phyloP scores from a whole-genome alignment of 768 basidiomycete genomes.

The Chiua virens region DNA sequence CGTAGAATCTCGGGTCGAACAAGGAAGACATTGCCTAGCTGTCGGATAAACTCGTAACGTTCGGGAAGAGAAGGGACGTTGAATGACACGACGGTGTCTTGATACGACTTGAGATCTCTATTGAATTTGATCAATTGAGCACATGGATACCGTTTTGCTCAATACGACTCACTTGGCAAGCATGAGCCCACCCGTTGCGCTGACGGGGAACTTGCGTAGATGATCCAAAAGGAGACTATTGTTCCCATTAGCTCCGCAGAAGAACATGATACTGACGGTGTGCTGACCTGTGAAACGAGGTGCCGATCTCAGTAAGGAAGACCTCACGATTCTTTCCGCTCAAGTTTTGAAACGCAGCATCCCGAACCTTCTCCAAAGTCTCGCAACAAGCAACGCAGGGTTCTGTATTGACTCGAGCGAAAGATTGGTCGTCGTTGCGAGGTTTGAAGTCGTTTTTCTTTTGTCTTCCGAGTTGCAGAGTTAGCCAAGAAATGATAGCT shows the following conservation, averaged over 20 bases:
- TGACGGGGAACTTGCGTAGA: constrained; percentile 93
- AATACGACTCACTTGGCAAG: constrained; percentile 81
- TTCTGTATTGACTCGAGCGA: constrained; percentile 92
- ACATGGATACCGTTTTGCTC: background rate
- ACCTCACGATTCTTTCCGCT: constrained; percentile 92
- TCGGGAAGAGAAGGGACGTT: constrained; percentile 81
- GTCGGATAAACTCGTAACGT: constrained; percentile 96
- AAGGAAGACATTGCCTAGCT: constrained; percentile 96
- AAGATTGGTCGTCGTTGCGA: constrained; percentile 91
- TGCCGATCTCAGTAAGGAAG: constrained; percentile 91
- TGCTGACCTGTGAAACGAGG: constrained; percentile 84
- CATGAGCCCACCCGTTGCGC: constrained; percentile 95
- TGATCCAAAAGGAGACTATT: constrained; percentile 88
- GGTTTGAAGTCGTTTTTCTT: constrained; percentile 98
- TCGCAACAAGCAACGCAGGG: constrained; percentile 89
- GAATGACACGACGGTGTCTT: constrained; percentile 86
- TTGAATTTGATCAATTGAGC: background rate
- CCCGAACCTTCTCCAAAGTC: constrained; percentile 75
- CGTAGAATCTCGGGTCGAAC: constrained; percentile 93
- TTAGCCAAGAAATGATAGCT: constrained; percentile 78
- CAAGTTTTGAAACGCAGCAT: constrained; percentile 70
- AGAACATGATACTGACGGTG: background rate
- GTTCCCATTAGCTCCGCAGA: constrained; percentile 8
- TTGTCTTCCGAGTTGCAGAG: constrained; percentile 79
- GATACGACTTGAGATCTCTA: constrained; percentile 96